Evolutionary conservation across 2,329 filamentous ascomycete genomes (phyloP).

Genomic region (Ophioceras dolichostomum): DNA sequence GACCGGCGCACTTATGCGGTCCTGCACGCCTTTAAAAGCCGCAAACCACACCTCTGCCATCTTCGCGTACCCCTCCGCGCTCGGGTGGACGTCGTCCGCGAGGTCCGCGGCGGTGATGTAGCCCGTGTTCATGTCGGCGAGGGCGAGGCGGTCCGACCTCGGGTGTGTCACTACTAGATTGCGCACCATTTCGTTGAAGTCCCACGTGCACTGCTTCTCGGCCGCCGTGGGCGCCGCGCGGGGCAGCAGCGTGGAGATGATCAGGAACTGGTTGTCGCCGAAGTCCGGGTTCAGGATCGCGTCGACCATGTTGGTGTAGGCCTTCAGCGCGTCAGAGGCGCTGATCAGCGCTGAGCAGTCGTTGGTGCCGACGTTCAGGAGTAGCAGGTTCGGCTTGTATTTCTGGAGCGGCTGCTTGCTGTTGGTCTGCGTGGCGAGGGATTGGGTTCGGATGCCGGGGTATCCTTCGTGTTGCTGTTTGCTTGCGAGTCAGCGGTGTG

Average conservation of each 20-base stretch:
- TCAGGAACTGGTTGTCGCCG: not conserved
- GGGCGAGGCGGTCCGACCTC: not conserved
- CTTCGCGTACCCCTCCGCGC: conserved; percentile 1
- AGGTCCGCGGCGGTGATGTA: conserved; percentile 3
- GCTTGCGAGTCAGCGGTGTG: no score
- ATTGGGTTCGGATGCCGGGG: conserved; percentile 2
- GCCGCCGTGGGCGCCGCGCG: not conserved
- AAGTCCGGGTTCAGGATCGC: not conserved
- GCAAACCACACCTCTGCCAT: conserved; percentile 2
- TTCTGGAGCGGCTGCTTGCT: not conserved
- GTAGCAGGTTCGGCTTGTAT: conserved; percentile 2
- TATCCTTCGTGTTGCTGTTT: conserved; percentile 3
- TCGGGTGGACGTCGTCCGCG: conserved; percentile 3
- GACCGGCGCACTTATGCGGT: no score
- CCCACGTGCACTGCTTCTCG: not conserved
- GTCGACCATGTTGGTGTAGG: conserved; percentile 3
- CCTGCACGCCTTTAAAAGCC: no score
- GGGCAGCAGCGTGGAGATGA: conserved; percentile 3
- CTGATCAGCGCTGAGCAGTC: conserved; percentile 2
- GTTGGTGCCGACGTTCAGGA: conserved; percentile 4
- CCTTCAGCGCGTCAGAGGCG: not conserved
- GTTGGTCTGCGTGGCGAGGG: conserved; percentile 1
- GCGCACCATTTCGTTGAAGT: conserved; percentile 2
- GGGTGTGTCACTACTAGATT: conserved; percentile 1
- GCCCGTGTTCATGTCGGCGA: conserved; percentile 3